Evolutionary conservation across 495 filamentous ascomycete genomes (phyloP), one percentile per base, ranked within the genome.

Genomic region (Barbatosphaeria neglecta): DNA sequence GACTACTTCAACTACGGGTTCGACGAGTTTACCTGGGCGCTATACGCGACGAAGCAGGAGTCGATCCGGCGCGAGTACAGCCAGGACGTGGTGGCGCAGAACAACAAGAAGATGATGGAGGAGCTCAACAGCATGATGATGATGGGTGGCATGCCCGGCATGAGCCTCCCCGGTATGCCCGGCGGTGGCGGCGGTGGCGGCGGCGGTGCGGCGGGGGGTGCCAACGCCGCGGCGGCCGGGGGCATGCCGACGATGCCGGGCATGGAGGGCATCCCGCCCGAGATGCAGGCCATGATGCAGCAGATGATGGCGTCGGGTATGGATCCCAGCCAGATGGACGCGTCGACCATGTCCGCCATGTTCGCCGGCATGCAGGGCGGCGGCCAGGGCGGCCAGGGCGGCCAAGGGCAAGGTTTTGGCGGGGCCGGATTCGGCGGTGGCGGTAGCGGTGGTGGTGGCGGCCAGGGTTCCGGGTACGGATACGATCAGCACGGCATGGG

Each of bases 1-100:
- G 92, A 98, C 63, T 98, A 92, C 64, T 98, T 98, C 76, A 98
- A 98, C 68, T 98, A 97, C 69, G 93, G 93, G 28, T 98, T 98
- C 51, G 92, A 98, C 67, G 92, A 98, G 64, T 98, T 97, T 61
- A 96, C 93, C 15, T 98, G 92, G 92, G 85, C 90, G 22, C 78
- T 86, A 48, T 98, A 97, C 65, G 90, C 90, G 23, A 65, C 88
- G 49, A 93, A 93, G 56, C 93, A 97, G 58, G 80, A 87, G 46
- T 72, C 74, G 4, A 67, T 95, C 47, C 75, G 84, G 16, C 79
- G 78, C 45, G 84, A 87, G 49, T 82, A 70, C 58, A 72, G 65
- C 52, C 64, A 65, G 33, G 74, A 78, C 15, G 66, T 68, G 43
- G 66, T 77, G 27, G 78, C 87, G 7, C 66, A 72, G 37, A 80